phyloP scores from a whole-genome alignment of 805 yeast species.

The Candida incommunis region DNA sequence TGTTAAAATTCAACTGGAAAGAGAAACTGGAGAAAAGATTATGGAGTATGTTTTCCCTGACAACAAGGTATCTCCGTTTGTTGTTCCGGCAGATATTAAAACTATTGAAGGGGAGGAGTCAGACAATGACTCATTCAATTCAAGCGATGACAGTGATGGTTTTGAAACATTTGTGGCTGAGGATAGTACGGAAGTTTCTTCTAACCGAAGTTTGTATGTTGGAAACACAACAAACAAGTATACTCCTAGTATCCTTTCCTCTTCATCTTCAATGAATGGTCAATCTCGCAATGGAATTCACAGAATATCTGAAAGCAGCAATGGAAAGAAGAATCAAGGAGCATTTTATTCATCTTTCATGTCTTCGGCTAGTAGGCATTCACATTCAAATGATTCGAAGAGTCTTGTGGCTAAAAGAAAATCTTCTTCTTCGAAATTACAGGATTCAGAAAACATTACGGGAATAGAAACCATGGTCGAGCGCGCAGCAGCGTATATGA shows the following conservation, averaged over 20 bases:
- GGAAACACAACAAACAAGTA: neutral
- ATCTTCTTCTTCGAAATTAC: neutral
- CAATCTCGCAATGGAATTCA: neutral
- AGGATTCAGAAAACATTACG: slow-evolving; percentile 10
- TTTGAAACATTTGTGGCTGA: neutral
- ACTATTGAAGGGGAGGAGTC: neutral
- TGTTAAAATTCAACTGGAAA: slow-evolving; percentile 58
- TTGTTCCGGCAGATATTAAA: neutral
- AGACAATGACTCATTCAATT: neutral
- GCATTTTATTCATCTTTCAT: neutral
- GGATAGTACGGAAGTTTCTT: neutral
- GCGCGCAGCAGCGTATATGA: slow-evolving; percentile 60
- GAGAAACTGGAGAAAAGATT: slow-evolving; percentile 46
- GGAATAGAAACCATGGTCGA: slow-evolving; percentile 52
- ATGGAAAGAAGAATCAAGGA: slow-evolving; percentile 2
- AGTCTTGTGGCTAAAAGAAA: neutral
- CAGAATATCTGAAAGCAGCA: neutral
- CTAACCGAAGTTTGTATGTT: neutral
- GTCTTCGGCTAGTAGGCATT: slow-evolving; percentile 2
- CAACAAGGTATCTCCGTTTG: slow-evolving; percentile 6
- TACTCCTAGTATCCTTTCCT: neutral
- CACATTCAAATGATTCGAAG: neutral
- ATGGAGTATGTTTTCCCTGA: slow-evolving; percentile 61
- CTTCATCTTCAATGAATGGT: neutral
- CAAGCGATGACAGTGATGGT: neutral